phyloP scores from a whole-genome alignment of 2,329 filamentous ascomycete species.

The Trichoderma sp. region DNA sequence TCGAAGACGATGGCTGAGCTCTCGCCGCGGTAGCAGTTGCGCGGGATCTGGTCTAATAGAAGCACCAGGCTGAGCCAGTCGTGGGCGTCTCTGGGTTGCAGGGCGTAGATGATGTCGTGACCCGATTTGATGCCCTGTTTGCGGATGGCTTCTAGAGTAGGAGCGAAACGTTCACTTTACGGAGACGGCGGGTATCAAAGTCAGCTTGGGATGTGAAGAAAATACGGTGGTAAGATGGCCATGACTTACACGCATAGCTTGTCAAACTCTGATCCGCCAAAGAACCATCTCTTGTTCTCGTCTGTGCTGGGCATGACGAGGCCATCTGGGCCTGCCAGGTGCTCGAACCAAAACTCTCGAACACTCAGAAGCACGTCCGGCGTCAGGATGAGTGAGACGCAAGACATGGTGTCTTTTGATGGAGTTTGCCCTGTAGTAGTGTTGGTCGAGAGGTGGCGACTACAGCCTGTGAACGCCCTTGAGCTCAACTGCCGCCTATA shows the following conservation, averaged over 20 bases:
- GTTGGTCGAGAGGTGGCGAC: background rate
- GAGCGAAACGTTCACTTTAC: slow-evolving; percentile 32
- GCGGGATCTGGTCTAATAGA: slow-evolving; percentile 61
- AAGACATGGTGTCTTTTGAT: slow-evolving; percentile 13
- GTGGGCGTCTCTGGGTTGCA: slow-evolving; percentile 29
- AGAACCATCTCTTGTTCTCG: slow-evolving; percentile 37
- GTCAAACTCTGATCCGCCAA: slow-evolving; percentile 36
- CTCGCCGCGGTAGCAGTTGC: slow-evolving; percentile 58
- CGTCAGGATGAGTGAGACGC: slow-evolving; percentile 28
- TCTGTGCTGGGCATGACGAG: slow-evolving; percentile 29
- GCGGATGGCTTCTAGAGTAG: slow-evolving; percentile 36
- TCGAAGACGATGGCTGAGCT: slow-evolving; percentile 46
- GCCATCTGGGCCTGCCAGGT: slow-evolving; percentile 30
- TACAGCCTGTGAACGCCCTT: background rate
- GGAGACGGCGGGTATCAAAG: background rate
- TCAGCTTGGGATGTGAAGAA: background rate
- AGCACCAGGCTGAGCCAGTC: slow-evolving; percentile 52
- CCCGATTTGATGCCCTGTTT: slow-evolving; percentile 29
- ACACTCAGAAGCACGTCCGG: slow-evolving; percentile 32
- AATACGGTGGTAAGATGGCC: background rate
- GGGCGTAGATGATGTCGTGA: slow-evolving; percentile 31
- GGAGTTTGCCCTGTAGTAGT: background rate
- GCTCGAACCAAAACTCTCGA: slow-evolving; percentile 41
- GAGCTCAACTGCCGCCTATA: background rate
- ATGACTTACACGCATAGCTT: slow-evolving; percentile 35